phyloP scores from a whole-genome alignment of 1,284 basidiomycete species.

The Cryptococcus deneoformans region DNA sequence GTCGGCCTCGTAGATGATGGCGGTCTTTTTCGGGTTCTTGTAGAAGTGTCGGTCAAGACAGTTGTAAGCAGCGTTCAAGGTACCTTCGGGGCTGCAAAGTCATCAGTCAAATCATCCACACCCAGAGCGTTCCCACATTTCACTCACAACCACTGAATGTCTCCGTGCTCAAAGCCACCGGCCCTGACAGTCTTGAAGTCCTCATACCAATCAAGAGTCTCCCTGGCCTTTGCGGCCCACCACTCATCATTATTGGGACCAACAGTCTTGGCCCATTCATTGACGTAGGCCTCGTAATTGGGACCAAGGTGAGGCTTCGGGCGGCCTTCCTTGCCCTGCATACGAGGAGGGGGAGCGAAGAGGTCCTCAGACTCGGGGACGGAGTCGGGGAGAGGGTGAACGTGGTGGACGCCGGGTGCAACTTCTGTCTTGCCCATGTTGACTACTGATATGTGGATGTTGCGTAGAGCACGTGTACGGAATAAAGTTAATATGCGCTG shows the following conservation, averaged over 20 bases:
- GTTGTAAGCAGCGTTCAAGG: constrained; percentile 91
- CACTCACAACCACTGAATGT: constrained; percentile 82
- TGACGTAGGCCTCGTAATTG: constrained; percentile 66
- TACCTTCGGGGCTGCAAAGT: constrained; percentile 66
- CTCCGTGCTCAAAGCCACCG: constrained; percentile 80
- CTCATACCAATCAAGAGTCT: constrained; percentile 83
- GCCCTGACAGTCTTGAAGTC: constrained; percentile 86
- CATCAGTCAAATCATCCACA: background rate
- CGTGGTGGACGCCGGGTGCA: constrained; percentile 21
- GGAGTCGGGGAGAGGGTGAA: constrained; percentile 34
- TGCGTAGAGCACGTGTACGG: background rate
- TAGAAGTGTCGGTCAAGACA: constrained; percentile 86
- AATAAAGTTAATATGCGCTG: background rate
- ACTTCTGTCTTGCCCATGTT: constrained; percentile 9
- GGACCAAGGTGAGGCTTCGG: constrained; percentile 67
- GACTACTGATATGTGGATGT: background rate
- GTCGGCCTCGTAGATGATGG: constrained; percentile 98
- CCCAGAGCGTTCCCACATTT: background rate
- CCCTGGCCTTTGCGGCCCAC: constrained; percentile 86
- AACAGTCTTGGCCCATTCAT: constrained; percentile 66
- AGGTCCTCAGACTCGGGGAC: constrained; percentile 31
- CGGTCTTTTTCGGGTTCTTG: constrained; percentile 86
- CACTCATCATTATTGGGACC: constrained; percentile 74
- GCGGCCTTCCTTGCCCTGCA: constrained; percentile 35
- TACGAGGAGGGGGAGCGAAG: constrained; percentile 41